Base-by-base conservation (phyloP, 768 basidiomycete genomes). In the Hydnomerulius pinastri region DNA sequence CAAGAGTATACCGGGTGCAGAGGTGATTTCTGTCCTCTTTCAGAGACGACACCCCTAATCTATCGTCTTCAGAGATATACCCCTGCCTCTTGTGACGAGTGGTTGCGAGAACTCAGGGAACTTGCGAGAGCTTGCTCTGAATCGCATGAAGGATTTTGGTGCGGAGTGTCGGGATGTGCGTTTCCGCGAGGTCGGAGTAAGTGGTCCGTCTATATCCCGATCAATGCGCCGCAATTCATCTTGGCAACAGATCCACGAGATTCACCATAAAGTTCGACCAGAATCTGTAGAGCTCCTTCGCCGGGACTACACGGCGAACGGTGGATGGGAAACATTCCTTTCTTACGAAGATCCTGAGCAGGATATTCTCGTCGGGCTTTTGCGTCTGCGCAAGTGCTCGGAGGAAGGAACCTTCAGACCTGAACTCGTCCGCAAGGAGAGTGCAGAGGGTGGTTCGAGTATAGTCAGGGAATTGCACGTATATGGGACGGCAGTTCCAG, bases 291-390 rank as follows among this genome's bases (percentile, higher is more conserved):
- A 99, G 69, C 85, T 99, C 4, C 83, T 99, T 28, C 82, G 97
- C 50, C 80, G 97, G 33, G 97, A 99, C 67, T 99, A 99, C 68
- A 75, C 89, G 3, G 97, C 97, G 25, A 99, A 98, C 64, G 96
- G 95, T 6, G 95, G 97, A 39, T 99, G 97, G 97, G 97, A 99
- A 73, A 98, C 97, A 2, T 99, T 99, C 81, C 73, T 99, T 5
- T 96, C 95, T 24, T 99, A 98, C 65, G 97, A 99, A 72, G 97
- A 99, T 67, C 96, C 97, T 6, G 93, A 94, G 70, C 84, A 83
- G 46, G 97, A 99, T 62, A 98, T 99, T 67, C 83, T 99, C 38
- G 85, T 99, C 53, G 97, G 97, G 18, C 73, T 99, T 24, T 77
- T 99, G 32, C 83, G 97, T 27, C 73, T 99, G 60, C 78, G 97